These are phyloP conservation scores for Neofusicoccum laricinum DNA, from an alignment of 2,329 filamentous ascomycete genomes.

Conservation along the genomic window DNA sequence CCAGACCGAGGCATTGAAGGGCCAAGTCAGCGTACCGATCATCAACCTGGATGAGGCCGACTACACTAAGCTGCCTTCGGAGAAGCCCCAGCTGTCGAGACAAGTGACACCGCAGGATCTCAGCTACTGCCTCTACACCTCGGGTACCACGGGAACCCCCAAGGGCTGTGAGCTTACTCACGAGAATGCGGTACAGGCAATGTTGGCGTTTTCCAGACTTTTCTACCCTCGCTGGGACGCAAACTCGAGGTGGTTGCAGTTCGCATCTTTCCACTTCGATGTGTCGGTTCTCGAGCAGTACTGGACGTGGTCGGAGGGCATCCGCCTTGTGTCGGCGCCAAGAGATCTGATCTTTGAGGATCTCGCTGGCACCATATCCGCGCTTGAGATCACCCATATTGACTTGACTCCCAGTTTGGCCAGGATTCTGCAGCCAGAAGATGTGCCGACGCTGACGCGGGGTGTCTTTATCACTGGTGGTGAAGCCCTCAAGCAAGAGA, in stretches of 20 bases:
- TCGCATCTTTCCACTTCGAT: constrained; percentile 92
- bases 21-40: constrained; percentile 35
- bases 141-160: constrained; percentile 79
- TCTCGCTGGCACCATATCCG: constrained; percentile 67
- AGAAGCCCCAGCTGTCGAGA: constrained; percentile 28
- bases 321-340: constrained; percentile 77
- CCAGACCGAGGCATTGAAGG: constrained; percentile 39
- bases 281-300: constrained; percentile 92
- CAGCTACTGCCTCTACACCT: constrained; percentile 85
- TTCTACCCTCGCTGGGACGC: constrained; percentile 73
- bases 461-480: constrained; percentile 94
- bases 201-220: constrained; percentile 79
- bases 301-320: constrained; percentile 91
- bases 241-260: constrained; percentile 81
- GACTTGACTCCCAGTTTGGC: constrained; percentile 89
- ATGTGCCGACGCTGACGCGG: constrained; percentile 73
- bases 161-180: constrained; percentile 89
- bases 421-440: constrained; percentile 70
- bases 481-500: constrained; percentile 83
- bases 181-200: constrained; percentile 82
- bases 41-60: constrained; percentile 46
- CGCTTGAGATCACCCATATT: constrained; percentile 78
- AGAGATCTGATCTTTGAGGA: constrained; percentile 85
- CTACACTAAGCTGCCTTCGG: constrained; percentile 32
- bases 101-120: constrained; percentile 51